Percentiles rank a stretch among this genome's conserved stretches.
These are phyloP conservation scores for Aspergillus nanangensis DNA, from an alignment of 495 filamentous ascomycete species.

Conservation along the genomic window DNA sequence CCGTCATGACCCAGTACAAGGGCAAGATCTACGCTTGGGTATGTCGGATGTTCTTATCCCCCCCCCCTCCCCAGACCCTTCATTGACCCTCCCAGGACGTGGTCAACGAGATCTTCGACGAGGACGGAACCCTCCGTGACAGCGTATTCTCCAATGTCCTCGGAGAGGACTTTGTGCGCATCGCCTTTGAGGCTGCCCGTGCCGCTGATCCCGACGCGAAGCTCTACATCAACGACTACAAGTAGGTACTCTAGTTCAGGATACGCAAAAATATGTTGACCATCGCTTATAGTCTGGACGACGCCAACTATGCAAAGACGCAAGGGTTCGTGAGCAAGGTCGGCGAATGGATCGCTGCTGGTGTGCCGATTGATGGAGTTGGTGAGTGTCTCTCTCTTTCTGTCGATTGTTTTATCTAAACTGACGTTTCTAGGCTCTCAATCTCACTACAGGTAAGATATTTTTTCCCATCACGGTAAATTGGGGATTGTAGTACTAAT, in stretches of 20 bases:
- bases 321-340: conserved; percentile 60
- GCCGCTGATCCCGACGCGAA: conserved; percentile 53
- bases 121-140: conserved; percentile 57
- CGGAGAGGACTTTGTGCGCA: conserved; percentile 52
- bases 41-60: conserved; percentile 4
- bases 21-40: conserved; percentile 49
- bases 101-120: conserved; percentile 66
- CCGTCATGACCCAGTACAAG: conserved; percentile 25
- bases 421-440: conserved; percentile 46
- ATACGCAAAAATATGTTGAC: background rate
- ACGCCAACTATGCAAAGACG: conserved; percentile 48
- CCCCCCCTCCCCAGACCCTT: background rate
- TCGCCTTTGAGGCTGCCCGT: conserved; percentile 53
- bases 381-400: conserved; percentile 24
- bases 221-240: conserved; percentile 62
- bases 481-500: background rate
- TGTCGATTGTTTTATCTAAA: background rate
- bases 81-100: conserved; percentile 48
- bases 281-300: conserved; percentile 23
- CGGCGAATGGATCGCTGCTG: conserved; percentile 59
- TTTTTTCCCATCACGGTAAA: too few species aligned
- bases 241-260: conserved; percentile 14
- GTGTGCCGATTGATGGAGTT: conserved; percentile 71
- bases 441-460: conserved; percentile 45
- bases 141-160: conserved; percentile 53